phyloP scores from a whole-genome alignment of 352 stramenopile species.

The Phytopythium ostracodes region DNA sequence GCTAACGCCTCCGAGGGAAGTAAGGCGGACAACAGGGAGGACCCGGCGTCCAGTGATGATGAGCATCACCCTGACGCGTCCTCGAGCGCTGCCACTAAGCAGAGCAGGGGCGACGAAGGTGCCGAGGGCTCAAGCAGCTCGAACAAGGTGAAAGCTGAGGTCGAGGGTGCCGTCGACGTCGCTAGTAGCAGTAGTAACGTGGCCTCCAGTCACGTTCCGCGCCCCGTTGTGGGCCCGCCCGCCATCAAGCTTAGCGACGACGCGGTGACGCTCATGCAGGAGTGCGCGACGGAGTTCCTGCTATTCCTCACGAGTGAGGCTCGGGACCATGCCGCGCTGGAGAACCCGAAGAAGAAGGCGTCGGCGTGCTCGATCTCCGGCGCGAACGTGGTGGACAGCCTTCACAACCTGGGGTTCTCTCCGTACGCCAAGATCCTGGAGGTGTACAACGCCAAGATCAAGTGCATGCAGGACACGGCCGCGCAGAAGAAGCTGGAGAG shows the following conservation, averaged over 20 bases:
- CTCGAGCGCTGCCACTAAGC: not conserved
- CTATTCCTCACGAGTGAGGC: slow-evolving; percentile 80
- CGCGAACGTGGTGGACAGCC: slow-evolving; percentile 48
- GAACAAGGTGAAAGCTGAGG: not conserved
- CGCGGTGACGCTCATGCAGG: slow-evolving; percentile 74
- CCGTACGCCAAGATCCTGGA: slow-evolving; percentile 62
- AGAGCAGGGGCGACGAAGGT: not conserved
- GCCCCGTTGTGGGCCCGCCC: not conserved
- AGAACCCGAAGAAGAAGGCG: slow-evolving; percentile 58
- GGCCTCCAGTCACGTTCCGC: not conserved
- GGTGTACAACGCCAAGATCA: slow-evolving; percentile 67
- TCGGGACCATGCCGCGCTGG: slow-evolving; percentile 52
- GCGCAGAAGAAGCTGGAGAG: slow-evolving; percentile 58
- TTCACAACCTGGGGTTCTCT: slow-evolving; percentile 67
- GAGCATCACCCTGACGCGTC: not conserved
- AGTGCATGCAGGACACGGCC: slow-evolving; percentile 51
- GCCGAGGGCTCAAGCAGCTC: not conserved
- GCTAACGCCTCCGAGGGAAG: not conserved
- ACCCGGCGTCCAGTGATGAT: slow-evolving; percentile 1
- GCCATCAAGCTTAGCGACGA: slow-evolving; percentile 76
- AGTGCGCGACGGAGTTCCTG: slow-evolving; percentile 83
- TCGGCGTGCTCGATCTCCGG: slow-evolving; percentile 50
- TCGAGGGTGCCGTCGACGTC: not conserved
- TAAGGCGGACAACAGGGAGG: not conserved
- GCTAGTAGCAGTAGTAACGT: not conserved